Base-by-base conservation (phyloP, 306 rosid genomes). In the Cotoneaster glaucophyllus region DNA sequence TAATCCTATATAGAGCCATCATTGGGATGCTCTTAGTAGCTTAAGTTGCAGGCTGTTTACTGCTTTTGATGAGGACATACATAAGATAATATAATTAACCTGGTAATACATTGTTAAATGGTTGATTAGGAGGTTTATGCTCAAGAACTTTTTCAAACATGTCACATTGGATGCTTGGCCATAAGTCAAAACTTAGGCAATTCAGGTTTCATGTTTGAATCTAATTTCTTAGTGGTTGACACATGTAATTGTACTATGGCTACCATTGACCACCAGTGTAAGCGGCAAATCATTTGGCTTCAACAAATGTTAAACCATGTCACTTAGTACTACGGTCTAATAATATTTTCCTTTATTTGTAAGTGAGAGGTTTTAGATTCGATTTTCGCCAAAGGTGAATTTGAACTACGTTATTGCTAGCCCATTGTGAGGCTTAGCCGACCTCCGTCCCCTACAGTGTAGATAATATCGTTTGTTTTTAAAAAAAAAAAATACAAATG, bases 81-180 rank as follows among this genome's bases (percentile, higher is more conserved):
- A 3, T 0, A 57, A 11, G 14, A 8, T 57, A 52, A 3, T n/a
- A n/a, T 22, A 8, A 57, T 57, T 57, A 21, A 57, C n/a, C 15
- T 57, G 6, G 6, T 56, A 6, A 15, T 13, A 50, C 28, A 25
- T 52, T 2, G 7, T 15, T 48, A 41, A 4, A 21, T 50, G 31
- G 8, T 29, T 45, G 41, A n/a, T 73, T 41, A n/a, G 74, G 64
- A 15, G 78, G 64, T 14, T 57, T 45, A 25, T 13, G 19, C 8
- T 29, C 17, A 31, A 43, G 63, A 62, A 34, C 67, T 21, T 77
- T 67, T 73, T 24, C 19, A 2, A 0, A 32, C 63, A 8, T 62
- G 56, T 74, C 85, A 78, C 80, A 53, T 82, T 77, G 77, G 77
- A 41, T 74, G 82, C 29, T 63, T 78, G 82, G 45, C 82, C 56